phyloP scores from a whole-genome alignment of 192 early-diverging fungal species.

The Umbelopsis vinacea region DNA sequence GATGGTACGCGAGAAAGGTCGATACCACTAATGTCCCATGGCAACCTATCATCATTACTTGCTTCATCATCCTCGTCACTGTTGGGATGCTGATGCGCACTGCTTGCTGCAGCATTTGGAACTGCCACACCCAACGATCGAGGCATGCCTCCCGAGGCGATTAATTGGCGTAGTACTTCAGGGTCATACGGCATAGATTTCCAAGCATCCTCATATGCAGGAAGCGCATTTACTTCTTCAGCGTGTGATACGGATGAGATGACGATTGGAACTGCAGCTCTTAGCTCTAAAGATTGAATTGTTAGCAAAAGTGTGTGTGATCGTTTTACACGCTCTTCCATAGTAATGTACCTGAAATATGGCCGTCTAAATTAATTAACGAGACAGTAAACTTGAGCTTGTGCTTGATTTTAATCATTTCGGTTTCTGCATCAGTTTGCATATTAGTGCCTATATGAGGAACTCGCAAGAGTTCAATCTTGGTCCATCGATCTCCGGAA shows the following conservation, averaged over 20 bases:
- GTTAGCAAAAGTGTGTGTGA: too few species aligned
- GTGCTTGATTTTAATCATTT: slow-evolving; percentile 38
- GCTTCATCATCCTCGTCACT: slow-evolving; percentile 11
- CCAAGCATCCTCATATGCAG: slow-evolving; percentile 38
- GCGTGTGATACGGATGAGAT: slow-evolving; percentile 34
- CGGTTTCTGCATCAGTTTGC: slow-evolving; percentile 36
- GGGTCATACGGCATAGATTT: slow-evolving; percentile 41
- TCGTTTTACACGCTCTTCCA: not conserved
- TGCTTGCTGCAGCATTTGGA: slow-evolving; percentile 34
- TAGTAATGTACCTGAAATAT: slow-evolving; percentile 34
- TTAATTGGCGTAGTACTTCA: slow-evolving; percentile 21
- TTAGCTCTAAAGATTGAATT: slow-evolving; percentile 30
- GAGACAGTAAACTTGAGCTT: slow-evolving; percentile 39
- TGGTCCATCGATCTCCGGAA: slow-evolving; percentile 24
- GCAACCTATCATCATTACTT: not conserved
- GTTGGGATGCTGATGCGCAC: not conserved
- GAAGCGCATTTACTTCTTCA: slow-evolving; percentile 31
- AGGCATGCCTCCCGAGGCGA: slow-evolving; percentile 28
- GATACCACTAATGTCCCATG: slow-evolving; percentile 21
- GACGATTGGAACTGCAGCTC: slow-evolving; percentile 36
- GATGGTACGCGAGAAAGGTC: slow-evolving; percentile 37
- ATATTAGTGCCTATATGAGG: slow-evolving; percentile 23
- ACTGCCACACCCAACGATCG: slow-evolving; percentile 25
- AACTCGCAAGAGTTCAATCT: slow-evolving; percentile 29
- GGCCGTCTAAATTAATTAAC: slow-evolving; percentile 39